phyloP scores from a whole-genome alignment of 75 land plant species.

The Selaginella tamariscina region DNA sequence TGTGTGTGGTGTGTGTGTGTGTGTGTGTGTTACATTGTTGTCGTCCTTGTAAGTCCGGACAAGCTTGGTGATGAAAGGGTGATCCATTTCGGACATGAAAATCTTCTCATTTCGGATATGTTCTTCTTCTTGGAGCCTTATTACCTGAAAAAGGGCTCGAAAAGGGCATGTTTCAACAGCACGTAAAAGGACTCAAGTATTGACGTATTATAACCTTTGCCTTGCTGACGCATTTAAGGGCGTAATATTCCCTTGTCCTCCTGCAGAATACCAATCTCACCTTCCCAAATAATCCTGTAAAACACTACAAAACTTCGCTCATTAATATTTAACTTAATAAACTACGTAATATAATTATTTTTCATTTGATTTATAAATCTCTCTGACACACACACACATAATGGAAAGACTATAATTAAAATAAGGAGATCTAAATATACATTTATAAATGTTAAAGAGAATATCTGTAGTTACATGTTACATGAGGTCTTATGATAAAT shows the following conservation, averaged over 20 bases:
- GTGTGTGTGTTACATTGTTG: slow-evolving; percentile 18
- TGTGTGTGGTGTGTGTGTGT: no score
- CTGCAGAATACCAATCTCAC: slow-evolving; percentile 28
- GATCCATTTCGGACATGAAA: slow-evolving; percentile 27
- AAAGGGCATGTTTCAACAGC: background rate
- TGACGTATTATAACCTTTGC: slow-evolving; percentile 20
- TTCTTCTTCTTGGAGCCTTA: slow-evolving; percentile 25
- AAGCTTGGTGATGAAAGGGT: slow-evolving; percentile 28
- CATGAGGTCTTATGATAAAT: no score
- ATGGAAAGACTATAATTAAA: no score
- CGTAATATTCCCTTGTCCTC: slow-evolving; percentile 23
- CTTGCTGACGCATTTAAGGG: slow-evolving; percentile 26
- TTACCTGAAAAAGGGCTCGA: slow-evolving; percentile 17
- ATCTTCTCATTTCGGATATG: slow-evolving; percentile 29
- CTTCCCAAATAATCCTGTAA: slow-evolving; percentile 27
- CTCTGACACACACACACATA: no score
- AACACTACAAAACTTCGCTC: background rate
- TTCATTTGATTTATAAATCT: no score
- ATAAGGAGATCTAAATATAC: no score
- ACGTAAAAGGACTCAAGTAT: background rate
- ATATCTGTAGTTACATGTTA: no score
- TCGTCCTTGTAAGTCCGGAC: slow-evolving; percentile 26
- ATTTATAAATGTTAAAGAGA: no score
- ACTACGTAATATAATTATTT: no score
- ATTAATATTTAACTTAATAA: background rate